Conservation (phyloP, 2,329 filamentous ascomycete genomes). For the Beauveria bassiana region DNA sequence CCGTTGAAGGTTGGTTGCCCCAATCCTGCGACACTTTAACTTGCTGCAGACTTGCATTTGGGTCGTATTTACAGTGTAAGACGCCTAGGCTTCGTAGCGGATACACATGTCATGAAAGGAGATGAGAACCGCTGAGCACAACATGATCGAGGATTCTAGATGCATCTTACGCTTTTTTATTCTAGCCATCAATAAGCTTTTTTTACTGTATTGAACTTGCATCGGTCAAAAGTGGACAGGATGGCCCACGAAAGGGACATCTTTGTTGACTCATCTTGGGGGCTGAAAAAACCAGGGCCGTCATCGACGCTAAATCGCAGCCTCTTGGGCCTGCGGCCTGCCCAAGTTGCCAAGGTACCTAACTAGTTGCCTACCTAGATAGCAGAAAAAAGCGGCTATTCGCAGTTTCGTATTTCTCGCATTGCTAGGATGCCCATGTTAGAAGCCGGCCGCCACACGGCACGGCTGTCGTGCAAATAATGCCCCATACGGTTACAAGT, state of each 20-base stretch:
- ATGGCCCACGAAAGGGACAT: neutral
- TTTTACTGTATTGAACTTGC: too few relatives aligned
- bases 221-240: neutral
- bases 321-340: neutral
- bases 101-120: neutral
- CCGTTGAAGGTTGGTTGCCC: neutral
- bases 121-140: neutral
- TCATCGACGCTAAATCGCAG: neutral
- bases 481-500: neutral
- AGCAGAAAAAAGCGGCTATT: neutral
- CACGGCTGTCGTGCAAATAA: neutral
- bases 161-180: neutral
- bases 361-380: too few relatives aligned
- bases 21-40: neutral
- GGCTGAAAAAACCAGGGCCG: neutral
- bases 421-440: neutral
- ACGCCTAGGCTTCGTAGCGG: neutral
- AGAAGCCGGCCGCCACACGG: neutral
- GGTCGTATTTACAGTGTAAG: neutral
- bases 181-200: too few relatives aligned
- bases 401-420: constrained; percentile 1
- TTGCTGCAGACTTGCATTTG: neutral
- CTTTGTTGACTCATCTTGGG: neutral
- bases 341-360: too few relatives aligned
- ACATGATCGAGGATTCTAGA: too few relatives aligned